Evolutionary conservation across 2,329 filamentous ascomycete species (phyloP), one percentile per base, ranked within the genome.

Genomic region (Colletotrichum sp.): DNA sequence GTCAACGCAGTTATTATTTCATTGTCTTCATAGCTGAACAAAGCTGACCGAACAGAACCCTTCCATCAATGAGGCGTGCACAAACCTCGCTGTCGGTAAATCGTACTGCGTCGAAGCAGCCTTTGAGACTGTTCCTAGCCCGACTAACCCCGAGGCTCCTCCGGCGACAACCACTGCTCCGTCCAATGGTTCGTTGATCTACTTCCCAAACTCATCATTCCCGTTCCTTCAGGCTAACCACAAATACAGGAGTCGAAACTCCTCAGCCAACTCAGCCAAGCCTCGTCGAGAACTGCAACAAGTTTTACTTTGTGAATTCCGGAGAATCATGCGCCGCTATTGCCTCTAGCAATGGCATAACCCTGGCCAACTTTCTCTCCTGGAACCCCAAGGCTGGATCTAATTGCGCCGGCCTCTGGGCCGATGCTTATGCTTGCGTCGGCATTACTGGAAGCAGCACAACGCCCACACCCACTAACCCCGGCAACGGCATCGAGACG

Each of bases 331-430:
- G 52, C 13, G 52, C 52, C 52, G 16, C 52, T 0, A 28, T 57
- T 18, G 52, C 52, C 12, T 57, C 52, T 7, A 24, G 2, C 21
- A 57, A 28, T 36, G 65, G 71, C 34, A 78, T 82, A 67, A 77
- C 75, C 3, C 62, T 81, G 12, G 71, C 77, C 6, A 69, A 83
- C 9, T 76, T 82, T 3, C 60, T 79, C 24, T 52, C 74, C 63
- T 84, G 83, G 83, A 83, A 86, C 73, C 82, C 83, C 7, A 78
- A 78, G 24, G 78, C 83, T 16, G 79, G 80, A 7, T 69, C 57
- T 12, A 76, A 78, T 32, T 85, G 83, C 71, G 60, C 30, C 9
- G 77, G 79, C 12, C 78, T 85, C 21, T 76, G 78, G 72, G 63
- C 69, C 5, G 59, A 70, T 28, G 57, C 71, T 2, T 77, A 76